These are phyloP conservation scores for Sphenostylis stenocarpa DNA, from an alignment of 306 rosid genomes.

Conservation along the genomic window DNA sequence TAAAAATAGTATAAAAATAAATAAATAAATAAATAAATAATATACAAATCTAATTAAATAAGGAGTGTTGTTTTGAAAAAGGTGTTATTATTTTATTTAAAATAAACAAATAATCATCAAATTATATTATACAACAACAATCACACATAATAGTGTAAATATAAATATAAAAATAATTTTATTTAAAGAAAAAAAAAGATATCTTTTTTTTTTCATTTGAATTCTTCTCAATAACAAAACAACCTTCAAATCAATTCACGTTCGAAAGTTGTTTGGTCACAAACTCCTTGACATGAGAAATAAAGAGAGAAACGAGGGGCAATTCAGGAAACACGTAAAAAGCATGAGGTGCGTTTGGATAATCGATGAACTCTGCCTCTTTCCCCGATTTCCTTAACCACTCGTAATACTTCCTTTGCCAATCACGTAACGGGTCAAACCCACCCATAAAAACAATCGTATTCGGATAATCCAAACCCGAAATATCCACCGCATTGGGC, in stretches of 20 bases:
- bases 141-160: too few relatives aligned
- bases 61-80: too few relatives aligned
- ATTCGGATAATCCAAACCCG: slow-evolving; percentile 51
- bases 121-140: too few relatives aligned
- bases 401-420: background rate
- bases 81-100: too few relatives aligned
- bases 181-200: too few relatives aligned
- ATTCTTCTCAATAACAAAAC: background rate
- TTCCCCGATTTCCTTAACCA: background rate
- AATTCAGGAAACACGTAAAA: slow-evolving; percentile 52
- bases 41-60: too few relatives aligned
- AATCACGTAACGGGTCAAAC: background rate
- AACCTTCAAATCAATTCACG: background rate
- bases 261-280: slow-evolving; percentile 13
- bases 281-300: slow-evolving; percentile 42
- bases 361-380: background rate
- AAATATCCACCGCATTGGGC: slow-evolving; percentile 43
- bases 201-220: too few relatives aligned
- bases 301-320: slow-evolving; percentile 36
- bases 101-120: too few relatives aligned
- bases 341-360: slow-evolving; percentile 50
- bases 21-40: too few relatives aligned
- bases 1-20: too few relatives aligned
- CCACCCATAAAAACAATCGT: slow-evolving; percentile 55
- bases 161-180: too few relatives aligned